These are phyloP conservation scores for Talaromyces verruculosus DNA, from an alignment of 2,329 filamentous ascomycete species.

Conservation along the genomic window DNA sequence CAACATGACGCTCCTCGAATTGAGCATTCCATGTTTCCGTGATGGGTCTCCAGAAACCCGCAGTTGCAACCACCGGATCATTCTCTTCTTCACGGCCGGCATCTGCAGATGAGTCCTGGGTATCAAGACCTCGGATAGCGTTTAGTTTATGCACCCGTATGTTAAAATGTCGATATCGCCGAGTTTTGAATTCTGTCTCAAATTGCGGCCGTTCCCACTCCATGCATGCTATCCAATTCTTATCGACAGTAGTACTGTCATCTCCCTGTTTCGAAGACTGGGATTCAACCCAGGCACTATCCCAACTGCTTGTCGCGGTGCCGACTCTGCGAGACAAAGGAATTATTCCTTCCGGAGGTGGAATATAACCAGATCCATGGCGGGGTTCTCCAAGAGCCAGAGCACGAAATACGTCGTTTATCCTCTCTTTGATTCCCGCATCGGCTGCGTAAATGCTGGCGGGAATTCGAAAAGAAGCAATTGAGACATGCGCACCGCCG, in stretches of 20 bases:
- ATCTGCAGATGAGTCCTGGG: neutral
- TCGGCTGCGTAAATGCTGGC: neutral
- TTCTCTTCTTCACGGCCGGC: neutral
- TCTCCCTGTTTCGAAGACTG: too few species aligned
- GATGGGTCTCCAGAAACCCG: neutral
- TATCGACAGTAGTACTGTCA: neutral
- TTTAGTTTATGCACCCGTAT: neutral
- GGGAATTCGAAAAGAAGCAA: constrained; percentile 1
- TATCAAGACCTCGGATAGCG: neutral
- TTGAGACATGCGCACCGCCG: neutral
- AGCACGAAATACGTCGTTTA: neutral
- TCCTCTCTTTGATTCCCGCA: neutral
- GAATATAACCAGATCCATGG: neutral
- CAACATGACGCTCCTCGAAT: neutral
- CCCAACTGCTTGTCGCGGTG: neutral
- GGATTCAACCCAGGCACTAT: neutral
- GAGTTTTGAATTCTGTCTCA: neutral
- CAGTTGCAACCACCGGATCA: neutral
- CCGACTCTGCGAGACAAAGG: neutral
- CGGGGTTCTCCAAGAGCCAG: neutral
- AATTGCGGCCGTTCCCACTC: neutral
- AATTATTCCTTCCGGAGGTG: neutral
- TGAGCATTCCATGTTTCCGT: neutral
- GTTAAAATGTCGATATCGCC: neutral
- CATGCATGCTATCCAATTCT: neutral